Percentiles rank a stretch among this genome's conserved stretches.
Evolutionary conservation across 805 yeast species (phyloP).

Genomic region (Schizosaccharomyces japonicus): DNA sequence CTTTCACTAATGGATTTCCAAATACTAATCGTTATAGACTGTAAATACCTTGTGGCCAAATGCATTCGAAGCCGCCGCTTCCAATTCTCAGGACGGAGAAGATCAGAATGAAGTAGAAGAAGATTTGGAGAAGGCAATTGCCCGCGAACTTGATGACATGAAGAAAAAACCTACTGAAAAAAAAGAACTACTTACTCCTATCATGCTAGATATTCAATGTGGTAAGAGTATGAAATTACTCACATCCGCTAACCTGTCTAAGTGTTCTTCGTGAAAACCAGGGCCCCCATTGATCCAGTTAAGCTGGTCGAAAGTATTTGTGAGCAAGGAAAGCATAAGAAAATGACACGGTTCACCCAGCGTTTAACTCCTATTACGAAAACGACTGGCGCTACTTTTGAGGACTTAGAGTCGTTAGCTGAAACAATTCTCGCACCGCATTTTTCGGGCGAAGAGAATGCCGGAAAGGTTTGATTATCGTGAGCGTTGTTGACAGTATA

Average conservation of each 20-base stretch:
- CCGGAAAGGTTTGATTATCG: conserved; percentile 7
- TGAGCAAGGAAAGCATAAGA: conserved; percentile 23
- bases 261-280: conserved; percentile 59
- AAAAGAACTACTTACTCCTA: conserved; percentile 9
- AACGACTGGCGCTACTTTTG: conserved; percentile 49
- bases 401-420: conserved; percentile 40
- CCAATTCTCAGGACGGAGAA: conserved; percentile 13
- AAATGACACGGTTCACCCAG: conserved; percentile 55
- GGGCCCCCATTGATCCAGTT: conserved; percentile 60
- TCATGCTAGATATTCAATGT: conserved; percentile 24
- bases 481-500: neutral
- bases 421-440: conserved; percentile 38
- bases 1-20: neutral
- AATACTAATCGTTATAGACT: neutral
- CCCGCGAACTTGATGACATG: conserved; percentile 27
- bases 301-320: conserved; percentile 41
- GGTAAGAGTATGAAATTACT: conserved; percentile 7
- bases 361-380: conserved; percentile 56
- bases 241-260: neutral
- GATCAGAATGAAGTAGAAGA: conserved; percentile 14
- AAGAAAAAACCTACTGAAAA: conserved; percentile 16
- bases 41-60: conserved; percentile 2
- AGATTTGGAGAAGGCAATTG: conserved; percentile 10
- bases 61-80: too few species aligned
- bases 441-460: conserved; percentile 26